Percentiles rank a stretch among this genome's conserved stretches.
Conservation (phyloP, 352 stramenopile genomes). For the Phytophthora aleatoria region DNA sequence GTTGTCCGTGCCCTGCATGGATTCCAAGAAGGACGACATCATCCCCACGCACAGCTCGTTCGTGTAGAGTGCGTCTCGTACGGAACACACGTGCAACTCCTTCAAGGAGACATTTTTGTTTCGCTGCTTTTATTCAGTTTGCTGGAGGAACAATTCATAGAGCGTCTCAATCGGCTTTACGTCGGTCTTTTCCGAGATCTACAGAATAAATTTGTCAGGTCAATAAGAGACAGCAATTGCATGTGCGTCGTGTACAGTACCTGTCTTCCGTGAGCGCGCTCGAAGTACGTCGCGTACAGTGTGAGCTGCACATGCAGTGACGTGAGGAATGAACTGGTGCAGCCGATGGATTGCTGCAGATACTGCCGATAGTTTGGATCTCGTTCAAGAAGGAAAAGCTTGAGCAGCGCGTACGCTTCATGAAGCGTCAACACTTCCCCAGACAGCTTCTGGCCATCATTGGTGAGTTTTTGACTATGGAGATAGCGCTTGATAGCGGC, state of each 20-base stretch:
- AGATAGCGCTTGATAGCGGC: constrained; percentile 39
- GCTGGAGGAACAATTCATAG: constrained; percentile 43
- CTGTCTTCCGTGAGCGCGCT: constrained; percentile 42
- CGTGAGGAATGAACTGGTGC: constrained; percentile 23
- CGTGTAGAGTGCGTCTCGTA: constrained; percentile 35
- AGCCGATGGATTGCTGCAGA: constrained; percentile 12
- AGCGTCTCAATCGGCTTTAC: constrained; percentile 38
- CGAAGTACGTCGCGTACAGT: constrained; percentile 65
- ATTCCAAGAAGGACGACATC: constrained; percentile 85
- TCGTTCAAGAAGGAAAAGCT: constrained; percentile 54
- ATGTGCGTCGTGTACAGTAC: constrained; percentile 22
- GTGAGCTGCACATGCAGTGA: constrained; percentile 54
- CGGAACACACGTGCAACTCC: background rate
- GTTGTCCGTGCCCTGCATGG: constrained; percentile 74
- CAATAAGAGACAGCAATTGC: constrained; percentile 14
- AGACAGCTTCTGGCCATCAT: constrained; percentile 1
- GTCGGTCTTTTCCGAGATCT: constrained; percentile 44
- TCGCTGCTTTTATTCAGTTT: constrained; percentile 5
- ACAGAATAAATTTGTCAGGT: constrained; percentile 3
- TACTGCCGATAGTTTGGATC: constrained; percentile 22
- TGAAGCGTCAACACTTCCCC: constrained; percentile 14
- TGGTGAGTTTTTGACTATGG: background rate
- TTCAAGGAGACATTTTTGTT: background rate
- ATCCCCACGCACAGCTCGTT: constrained; percentile 71
- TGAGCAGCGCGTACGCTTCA: constrained; percentile 62